phyloP scores from a whole-genome alignment of 2,329 filamentous ascomycete species.

The Fusarium sp. region DNA sequence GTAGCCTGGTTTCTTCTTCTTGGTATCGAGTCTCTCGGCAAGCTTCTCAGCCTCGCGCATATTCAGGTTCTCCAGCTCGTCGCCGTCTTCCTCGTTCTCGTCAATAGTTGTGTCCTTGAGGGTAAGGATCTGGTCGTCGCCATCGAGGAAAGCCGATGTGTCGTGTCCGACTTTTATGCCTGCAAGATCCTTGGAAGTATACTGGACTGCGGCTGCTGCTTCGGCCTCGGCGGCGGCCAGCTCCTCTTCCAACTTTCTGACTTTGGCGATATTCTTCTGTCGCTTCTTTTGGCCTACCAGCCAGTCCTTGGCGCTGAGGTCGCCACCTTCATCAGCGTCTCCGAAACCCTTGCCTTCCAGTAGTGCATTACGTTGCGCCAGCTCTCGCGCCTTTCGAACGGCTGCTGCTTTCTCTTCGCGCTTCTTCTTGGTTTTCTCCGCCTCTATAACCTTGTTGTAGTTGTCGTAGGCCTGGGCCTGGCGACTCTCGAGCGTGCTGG shows the following conservation, averaged over 20 bases:
- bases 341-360: conserved; percentile 88
- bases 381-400: conserved; percentile 88
- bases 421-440: conserved; percentile 80
- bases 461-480: conserved; percentile 81
- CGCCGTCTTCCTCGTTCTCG: conserved; percentile 85
- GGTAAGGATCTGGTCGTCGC: conserved; percentile 88
- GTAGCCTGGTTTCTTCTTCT: conserved; percentile 91
- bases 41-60: conserved; percentile 79
- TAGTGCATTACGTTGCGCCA: conserved; percentile 79
- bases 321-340: conserved; percentile 75
- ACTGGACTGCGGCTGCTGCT: conserved; percentile 73
- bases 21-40: conserved; percentile 81
- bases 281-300: conserved; percentile 90
- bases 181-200: conserved; percentile 86
- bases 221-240: conserved; percentile 79
- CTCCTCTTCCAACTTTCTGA: conserved; percentile 79
- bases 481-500: conserved; percentile 86
- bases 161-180: conserved; percentile 95
- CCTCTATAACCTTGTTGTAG: conserved; percentile 73
- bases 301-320: conserved; percentile 87
- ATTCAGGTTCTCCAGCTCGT: conserved; percentile 85
- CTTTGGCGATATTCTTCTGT: conserved; percentile 89
- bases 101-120: conserved; percentile 93
- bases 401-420: conserved; percentile 85
- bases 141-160: conserved; percentile 81